These are phyloP conservation scores for Neopestalotiopsis sp. DNA, from an alignment of 2,329 filamentous ascomycete genomes.

Conservation along the genomic window DNA sequence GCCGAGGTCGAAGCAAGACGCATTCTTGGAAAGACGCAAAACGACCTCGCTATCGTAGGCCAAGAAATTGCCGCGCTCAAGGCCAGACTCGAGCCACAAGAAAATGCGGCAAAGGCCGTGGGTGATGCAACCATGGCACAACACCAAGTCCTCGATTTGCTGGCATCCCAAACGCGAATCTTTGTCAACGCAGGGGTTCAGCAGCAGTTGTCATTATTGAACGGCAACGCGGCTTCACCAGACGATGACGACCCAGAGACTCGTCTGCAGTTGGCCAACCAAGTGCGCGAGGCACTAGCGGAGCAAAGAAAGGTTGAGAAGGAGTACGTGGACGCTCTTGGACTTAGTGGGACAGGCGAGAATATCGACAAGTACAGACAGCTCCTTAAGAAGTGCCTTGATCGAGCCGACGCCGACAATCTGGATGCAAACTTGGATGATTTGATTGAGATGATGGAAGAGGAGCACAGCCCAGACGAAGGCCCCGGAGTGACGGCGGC, in stretches of 20 bases:
- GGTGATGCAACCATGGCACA: constrained; percentile 57
- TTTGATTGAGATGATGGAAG: constrained; percentile 67
- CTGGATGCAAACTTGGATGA: constrained; percentile 69
- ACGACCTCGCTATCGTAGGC: constrained; percentile 66
- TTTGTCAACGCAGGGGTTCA: constrained; percentile 59
- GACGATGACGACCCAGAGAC: constrained; percentile 56
- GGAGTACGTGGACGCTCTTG: constrained; percentile 72
- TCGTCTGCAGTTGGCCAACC: constrained; percentile 60
- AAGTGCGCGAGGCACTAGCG: constrained; percentile 60
- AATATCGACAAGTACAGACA: constrained; percentile 76
- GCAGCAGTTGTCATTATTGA: constrained; percentile 52
- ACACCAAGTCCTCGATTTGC: constrained; percentile 53
- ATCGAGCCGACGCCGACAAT: constrained; percentile 68
- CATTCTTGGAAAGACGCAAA: constrained; percentile 69
- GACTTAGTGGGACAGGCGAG: constrained; percentile 72
- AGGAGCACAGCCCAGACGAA: constrained; percentile 31
- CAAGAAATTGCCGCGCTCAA: constrained; percentile 65
- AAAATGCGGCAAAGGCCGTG: constrained; percentile 53
- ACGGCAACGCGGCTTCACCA: constrained; percentile 41
- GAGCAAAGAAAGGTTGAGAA: constrained; percentile 67
- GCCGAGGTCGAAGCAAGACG: constrained; percentile 71
- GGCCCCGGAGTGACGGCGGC: not conserved
- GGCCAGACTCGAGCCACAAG: constrained; percentile 58
- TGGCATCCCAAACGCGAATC: constrained; percentile 58
- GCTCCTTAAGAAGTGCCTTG: constrained; percentile 71